Evolutionary conservation across 148 eudicot species (phyloP).

Genomic region (Fagopyrum tataricum): DNA sequence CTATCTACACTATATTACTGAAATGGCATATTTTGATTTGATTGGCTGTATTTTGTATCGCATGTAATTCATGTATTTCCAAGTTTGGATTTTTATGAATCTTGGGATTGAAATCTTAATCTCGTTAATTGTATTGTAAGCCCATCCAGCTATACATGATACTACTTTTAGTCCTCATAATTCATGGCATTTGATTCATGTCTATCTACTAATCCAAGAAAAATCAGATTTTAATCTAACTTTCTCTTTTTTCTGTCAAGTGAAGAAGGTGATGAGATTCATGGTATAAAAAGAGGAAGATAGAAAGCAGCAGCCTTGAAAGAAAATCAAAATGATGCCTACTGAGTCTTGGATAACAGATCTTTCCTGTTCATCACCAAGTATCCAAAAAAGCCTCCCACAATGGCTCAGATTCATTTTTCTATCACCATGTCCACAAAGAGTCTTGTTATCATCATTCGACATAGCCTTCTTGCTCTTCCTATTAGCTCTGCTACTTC

Average conservation of each 20-base stretch:
- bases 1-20: neutral
- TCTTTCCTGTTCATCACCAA: slow-evolving; percentile 53
- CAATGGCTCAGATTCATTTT: slow-evolving; percentile 64
- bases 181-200: neutral
- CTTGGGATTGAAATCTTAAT: neutral
- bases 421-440: slow-evolving; percentile 86
- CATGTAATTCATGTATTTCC: neutral
- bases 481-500: slow-evolving; percentile 34
- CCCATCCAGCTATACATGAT: neutral
- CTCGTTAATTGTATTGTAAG: neutral
- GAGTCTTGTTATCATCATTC: slow-evolving; percentile 45
- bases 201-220: neutral
- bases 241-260: neutral
- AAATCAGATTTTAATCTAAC: neutral
- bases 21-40: neutral
- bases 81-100: neutral
- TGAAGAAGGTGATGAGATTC: neutral
- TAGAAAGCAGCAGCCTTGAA: neutral
- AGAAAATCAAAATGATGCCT: slow-evolving; percentile 29
- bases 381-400: slow-evolving; percentile 23
- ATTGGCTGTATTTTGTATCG: neutral
- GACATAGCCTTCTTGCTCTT: slow-evolving; percentile 52
- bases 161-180: neutral
- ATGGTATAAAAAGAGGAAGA: neutral
- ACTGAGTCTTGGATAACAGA: slow-evolving; percentile 61